Base-by-base conservation (phyloP, 345 rosid species). In the Salix suchowensis region DNA sequence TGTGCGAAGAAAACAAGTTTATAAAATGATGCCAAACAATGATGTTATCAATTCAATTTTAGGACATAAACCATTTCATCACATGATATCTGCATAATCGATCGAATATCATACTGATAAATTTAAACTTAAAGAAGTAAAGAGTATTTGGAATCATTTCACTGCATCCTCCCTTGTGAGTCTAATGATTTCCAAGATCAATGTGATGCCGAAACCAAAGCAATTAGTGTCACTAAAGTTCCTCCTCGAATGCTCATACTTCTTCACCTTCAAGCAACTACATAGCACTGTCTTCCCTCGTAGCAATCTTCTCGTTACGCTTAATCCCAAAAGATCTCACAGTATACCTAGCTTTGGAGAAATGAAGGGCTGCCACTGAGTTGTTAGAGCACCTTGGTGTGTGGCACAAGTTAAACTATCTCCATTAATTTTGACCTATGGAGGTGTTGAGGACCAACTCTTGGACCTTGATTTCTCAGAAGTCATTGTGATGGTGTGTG, bases 221-320 rank as follows among this genome's bases (percentile, higher is more conserved):
- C 97, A 95, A 62, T 97, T 97, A 42, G 97, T 93, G 42, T 95
- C 98, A 70, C 98, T 95, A 83, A 93, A 93, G 87, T 93, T 95
- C 88, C 88, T 90, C 81, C 97, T 88, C 80, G 93, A 83, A 26
- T 91, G 82, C 87, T 93, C 97, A 37, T 91, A 93, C 24, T 93
- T 97, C 83, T 93, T 95, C 24, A 95, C 98, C 87, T 95, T 95
- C 88, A 94, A 92, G 87, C 34, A 94, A 89, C 87, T 92, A 97
- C 97, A 94, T 92, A 15, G 98, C 98, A 82, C 92, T 94, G 74
- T 94, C 97, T 10, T 97, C 98, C 71, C 98, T 94, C 13, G 92
- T 97, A 1, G 98, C 98, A 83, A 95, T 95, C 89, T 95, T 95
- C 61, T 95, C 98, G 7, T 95, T 93, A 86, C 97, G 93, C 81